Base-by-base conservation (phyloP, 2,329 filamentous ascomycete species). In the Diaporthe sp. region DNA sequence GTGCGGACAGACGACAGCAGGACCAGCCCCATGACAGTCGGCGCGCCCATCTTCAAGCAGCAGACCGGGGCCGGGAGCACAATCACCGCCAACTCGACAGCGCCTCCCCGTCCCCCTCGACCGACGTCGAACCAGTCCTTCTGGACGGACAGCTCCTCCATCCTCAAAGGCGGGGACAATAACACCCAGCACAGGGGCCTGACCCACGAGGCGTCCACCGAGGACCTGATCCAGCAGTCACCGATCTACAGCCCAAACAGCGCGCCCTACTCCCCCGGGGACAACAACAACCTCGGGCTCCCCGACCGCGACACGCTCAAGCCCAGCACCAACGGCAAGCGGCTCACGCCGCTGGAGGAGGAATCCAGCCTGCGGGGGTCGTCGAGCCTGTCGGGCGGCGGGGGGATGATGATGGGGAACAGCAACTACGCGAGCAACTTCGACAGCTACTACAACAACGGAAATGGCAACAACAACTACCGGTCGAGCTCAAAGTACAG, bases 321-420 rank as follows among this genome's bases (percentile, higher is more conserved):
- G 47, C 64, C 64, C 47, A 68, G 64, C 64, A 68, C 64, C 15
- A 68, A 68, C 64, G 64, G 64, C 12, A 68, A 54, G 47, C 15
- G 64, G 64, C 64, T 68, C 8, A 68, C 64, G 33, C 64, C 64
- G 64, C 47, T 68, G 13, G 64, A 68, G 64, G 64, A 68, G 64
- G 64, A 68, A 47, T 30, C 45, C 10, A 68, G 64, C 64, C 64
- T 54, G 64, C 9, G 64, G n/a, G 64, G 64, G 47, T 68, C 64
- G 47, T 68, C 64, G 33, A 54, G 47, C 47, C 6, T 38, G 57
- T 60, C 35, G 2, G 55, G 55, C 28, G 55, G 55, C 35, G 57
- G 57, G 22, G 57, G 57, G 22, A 40, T 40, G 57, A 60, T 42
- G 57, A 60, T 60, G 57, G 57, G 57, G 4, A 60, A 28, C 57